These are phyloP conservation scores for Typha latifolia DNA, from an alignment of 176 grass and related monocot genomes.

Conservation along the genomic window DNA sequence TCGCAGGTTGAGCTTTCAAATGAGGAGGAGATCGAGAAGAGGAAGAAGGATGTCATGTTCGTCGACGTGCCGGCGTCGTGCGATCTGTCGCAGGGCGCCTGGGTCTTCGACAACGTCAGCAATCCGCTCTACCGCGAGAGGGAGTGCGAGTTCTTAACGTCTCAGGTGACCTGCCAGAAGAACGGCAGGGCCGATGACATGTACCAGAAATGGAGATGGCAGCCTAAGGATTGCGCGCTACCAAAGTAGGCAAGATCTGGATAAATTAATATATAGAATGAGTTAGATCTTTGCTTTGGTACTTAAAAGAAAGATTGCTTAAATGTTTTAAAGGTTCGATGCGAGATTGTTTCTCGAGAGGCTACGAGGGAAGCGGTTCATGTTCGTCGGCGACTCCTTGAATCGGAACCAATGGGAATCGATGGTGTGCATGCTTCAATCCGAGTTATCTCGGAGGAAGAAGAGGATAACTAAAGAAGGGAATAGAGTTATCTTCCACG, in stretches of 20 bases:
- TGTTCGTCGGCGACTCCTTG: conserved; percentile 91
- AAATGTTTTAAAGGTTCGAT: conserved; percentile 39
- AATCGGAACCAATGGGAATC: conserved; percentile 97
- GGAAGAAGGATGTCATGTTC: conserved; percentile 1
- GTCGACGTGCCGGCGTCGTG: conserved; percentile 19
- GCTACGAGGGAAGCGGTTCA: conserved; percentile 66
- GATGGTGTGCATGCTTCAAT: conserved; percentile 77
- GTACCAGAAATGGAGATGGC: conserved; percentile 77
- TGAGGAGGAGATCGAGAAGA: conserved; percentile 1
- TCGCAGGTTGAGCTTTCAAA: neutral
- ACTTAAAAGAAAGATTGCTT: neutral
- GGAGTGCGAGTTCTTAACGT: conserved; percentile 47
- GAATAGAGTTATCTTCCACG: conserved; percentile 33
- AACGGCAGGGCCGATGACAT: conserved; percentile 54
- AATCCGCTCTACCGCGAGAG: conserved; percentile 56
- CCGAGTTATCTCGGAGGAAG: conserved; percentile 31
- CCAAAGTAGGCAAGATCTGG: conserved; percentile 35
- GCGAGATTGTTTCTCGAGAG: conserved; percentile 58
- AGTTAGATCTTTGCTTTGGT: neutral
- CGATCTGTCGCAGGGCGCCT: conserved; percentile 51
- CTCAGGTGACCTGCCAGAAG: conserved; percentile 61
- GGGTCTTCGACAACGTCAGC: conserved; percentile 59
- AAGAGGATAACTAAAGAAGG: conserved; percentile 41
- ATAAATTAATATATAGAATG: neutral
- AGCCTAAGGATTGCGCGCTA: conserved; percentile 53